Conservation (phyloP, 2,329 filamentous ascomycete species). For the Claviceps lovelessii region DNA sequence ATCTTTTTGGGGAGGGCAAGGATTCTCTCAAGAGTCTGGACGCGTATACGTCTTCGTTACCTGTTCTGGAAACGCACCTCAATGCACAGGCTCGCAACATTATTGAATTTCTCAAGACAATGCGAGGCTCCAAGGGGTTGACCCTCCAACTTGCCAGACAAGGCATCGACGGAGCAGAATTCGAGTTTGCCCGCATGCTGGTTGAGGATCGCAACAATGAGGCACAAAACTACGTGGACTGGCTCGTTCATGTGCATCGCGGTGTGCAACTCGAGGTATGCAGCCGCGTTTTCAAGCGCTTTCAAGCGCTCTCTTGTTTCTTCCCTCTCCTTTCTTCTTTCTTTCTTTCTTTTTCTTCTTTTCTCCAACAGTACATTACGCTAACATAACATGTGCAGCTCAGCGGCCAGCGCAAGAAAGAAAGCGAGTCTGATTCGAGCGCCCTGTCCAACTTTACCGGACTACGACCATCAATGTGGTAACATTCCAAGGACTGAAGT, state of each 20-base stretch:
- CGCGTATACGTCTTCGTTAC: slow-evolving; percentile 64
- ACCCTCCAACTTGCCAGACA: slow-evolving; percentile 84
- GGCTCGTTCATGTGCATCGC: slow-evolving; percentile 90
- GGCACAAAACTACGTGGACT: slow-evolving; percentile 95
- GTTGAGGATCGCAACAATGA: slow-evolving; percentile 96
- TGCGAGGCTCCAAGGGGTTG: slow-evolving; percentile 74
- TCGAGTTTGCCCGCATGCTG: slow-evolving; percentile 82
- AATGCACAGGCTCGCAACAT: slow-evolving; percentile 94
- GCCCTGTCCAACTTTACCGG: slow-evolving; percentile 42
- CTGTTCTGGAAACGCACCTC: slow-evolving; percentile 77
- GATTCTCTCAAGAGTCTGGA: slow-evolving; percentile 59
- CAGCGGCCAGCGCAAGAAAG: slow-evolving; percentile 57
- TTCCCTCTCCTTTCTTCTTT: no score
- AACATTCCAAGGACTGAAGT: not conserved
- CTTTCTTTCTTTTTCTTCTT: not conserved
- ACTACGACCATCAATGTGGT: slow-evolving; percentile 16
- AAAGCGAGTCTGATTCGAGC: slow-evolving; percentile 38
- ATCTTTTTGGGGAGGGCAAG: slow-evolving; percentile 73
- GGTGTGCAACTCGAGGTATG: slow-evolving; percentile 78
- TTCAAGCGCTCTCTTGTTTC: not conserved
- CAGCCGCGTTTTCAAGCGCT: not conserved
- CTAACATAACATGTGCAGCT: slow-evolving; percentile 28
- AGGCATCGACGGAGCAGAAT: slow-evolving; percentile 87
- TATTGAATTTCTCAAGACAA: slow-evolving; percentile 66
- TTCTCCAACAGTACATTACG: not conserved